phyloP scores from a whole-genome alignment of 2,329 filamentous ascomycete genomes.

The Samsoniella hepiali region DNA sequence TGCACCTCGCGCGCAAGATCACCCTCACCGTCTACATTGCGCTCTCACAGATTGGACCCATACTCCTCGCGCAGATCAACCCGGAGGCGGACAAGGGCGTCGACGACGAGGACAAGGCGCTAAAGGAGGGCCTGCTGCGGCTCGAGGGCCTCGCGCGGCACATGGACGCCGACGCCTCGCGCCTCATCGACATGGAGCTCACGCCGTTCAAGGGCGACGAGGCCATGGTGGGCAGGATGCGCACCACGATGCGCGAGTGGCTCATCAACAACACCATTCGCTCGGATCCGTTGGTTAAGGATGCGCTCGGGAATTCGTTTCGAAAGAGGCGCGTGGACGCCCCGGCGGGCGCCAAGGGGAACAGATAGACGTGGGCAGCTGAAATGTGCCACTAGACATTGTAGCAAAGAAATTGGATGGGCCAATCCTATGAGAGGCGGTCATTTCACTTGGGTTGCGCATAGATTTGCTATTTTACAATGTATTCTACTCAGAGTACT shows the following conservation, averaged over 20 bases:
- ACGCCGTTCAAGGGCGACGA: conserved; percentile 76
- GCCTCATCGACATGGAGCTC: conserved; percentile 74
- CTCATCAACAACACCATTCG: conserved; percentile 82
- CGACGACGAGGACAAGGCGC: conserved; percentile 41
- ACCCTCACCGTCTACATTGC: conserved; percentile 79
- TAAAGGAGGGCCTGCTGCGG: conserved; percentile 62
- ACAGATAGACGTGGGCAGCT: conserved; percentile 31
- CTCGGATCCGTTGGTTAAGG: conserved; percentile 75
- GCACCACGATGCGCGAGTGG: conserved; percentile 76
- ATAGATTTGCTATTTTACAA: not conserved
- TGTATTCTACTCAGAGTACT: conserved; percentile 2
- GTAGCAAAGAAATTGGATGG: not conserved
- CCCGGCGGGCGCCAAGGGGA: conserved; percentile 58
- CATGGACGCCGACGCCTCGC: conserved; percentile 65
- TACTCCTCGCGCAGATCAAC: conserved; percentile 43
- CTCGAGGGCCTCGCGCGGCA: conserved; percentile 58
- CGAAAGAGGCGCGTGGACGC: conserved; percentile 60
- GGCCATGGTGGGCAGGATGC: conserved; percentile 54
- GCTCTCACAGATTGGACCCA: conserved; percentile 73
- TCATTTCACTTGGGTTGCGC: not conserved
- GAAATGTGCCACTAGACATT: not conserved
- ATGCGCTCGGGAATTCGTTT: conserved; percentile 69
- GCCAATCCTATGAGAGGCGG: not conserved
- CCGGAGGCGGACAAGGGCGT: conserved; percentile 25
- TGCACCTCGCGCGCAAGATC: conserved; percentile 71